Percentiles rank a stretch among this genome's conserved stretches.
phyloP scores from a whole-genome alignment of 495 filamentous ascomycete genomes.

The Parathielavia appendiculata region DNA sequence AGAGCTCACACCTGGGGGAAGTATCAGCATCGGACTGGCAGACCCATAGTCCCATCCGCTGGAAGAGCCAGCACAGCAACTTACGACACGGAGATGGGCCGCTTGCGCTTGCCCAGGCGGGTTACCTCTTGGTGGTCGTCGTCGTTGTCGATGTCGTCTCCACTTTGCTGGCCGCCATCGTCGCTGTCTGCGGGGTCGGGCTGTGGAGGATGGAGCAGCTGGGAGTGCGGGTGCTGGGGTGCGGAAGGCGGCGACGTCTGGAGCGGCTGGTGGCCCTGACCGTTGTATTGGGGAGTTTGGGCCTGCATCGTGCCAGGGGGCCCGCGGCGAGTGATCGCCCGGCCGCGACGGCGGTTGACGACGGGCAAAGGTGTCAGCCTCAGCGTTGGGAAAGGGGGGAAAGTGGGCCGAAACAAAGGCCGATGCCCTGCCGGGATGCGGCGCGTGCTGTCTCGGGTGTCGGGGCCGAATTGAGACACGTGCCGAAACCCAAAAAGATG shows the following conservation, averaged over 20 bases:
- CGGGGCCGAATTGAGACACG: conserved; percentile 1
- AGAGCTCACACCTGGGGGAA: conserved; percentile 62
- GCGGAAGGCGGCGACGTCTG: conserved; percentile 19
- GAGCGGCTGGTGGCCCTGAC: conserved; percentile 12
- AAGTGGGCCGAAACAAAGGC: background rate
- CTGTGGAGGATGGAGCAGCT: conserved; percentile 11
- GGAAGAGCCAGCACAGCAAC: conserved; percentile 17
- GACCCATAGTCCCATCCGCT: background rate
- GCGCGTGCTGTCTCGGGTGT: background rate
- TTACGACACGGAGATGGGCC: conserved; percentile 56
- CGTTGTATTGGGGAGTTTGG: conserved; percentile 22
- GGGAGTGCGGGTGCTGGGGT: conserved; percentile 10
- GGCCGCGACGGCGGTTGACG: background rate
- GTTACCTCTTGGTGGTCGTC: conserved; percentile 39
- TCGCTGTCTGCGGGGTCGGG: conserved; percentile 27
- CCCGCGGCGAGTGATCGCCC: conserved; percentile 2
- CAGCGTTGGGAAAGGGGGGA: background rate
- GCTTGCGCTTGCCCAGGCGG: conserved; percentile 47
- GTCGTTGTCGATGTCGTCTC: conserved; percentile 39
- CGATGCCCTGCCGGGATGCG: background rate
- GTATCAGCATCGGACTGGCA: conserved; percentile 1
- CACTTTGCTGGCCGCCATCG: conserved; percentile 34
- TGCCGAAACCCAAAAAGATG: background rate
- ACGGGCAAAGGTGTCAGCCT: background rate
- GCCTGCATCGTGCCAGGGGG: conserved; percentile 28